A percentile compares a stretch with the other conserved stretches of the same genome.
These are phyloP conservation scores for Mortierella sp. DNA, from an alignment of 371 early-diverging fungal genomes.

Conservation along the genomic window DNA sequence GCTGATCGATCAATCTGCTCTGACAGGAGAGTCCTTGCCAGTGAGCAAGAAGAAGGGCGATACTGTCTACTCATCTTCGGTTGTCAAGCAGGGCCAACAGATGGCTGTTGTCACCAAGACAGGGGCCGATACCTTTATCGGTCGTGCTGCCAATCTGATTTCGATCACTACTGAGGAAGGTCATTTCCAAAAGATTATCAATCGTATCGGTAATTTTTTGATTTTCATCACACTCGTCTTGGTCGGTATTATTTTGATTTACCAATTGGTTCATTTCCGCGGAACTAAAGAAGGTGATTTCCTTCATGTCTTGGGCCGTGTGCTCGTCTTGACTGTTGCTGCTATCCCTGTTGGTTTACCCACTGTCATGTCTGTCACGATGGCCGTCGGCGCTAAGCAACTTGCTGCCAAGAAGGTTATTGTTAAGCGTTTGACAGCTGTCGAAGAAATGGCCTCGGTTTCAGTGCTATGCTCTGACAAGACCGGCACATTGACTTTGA, in stretches of 20 bases:
- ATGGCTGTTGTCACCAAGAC: constrained; percentile 88
- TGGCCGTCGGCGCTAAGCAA: constrained; percentile 95
- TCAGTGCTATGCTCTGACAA: constrained; percentile 96
- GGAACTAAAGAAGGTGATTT: constrained; percentile 48
- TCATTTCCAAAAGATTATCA: constrained; percentile 92
- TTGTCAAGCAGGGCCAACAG: constrained; percentile 88
- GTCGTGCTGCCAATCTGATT: constrained; percentile 89
- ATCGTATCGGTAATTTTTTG: constrained; percentile 93
- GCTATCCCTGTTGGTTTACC: constrained; percentile 98
- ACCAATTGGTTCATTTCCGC: constrained; percentile 66
- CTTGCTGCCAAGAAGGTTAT: constrained; percentile 95
- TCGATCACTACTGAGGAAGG: constrained; percentile 84
- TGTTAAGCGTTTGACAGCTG: constrained; percentile 94
- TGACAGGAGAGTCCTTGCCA: constrained; percentile 96
- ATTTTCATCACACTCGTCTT: constrained; percentile 84
- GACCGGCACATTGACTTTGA: constrained; percentile 96
- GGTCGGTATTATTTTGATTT: constrained; percentile 85
- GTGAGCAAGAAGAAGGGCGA: constrained; percentile 84
- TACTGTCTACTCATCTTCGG: constrained; percentile 85
- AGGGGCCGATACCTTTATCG: constrained; percentile 88
- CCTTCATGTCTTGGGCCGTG: constrained; percentile 77
- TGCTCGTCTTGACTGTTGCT: constrained; percentile 93
- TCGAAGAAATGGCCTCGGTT: constrained; percentile 95
- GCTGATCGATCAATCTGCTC: constrained; percentile 93
- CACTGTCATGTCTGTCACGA: constrained; percentile 95